Evolutionary conservation across 2,329 filamentous ascomycete genomes (phyloP), one percentile per base, ranked within the genome.

Genomic region (Colletotrichum zoysiae): DNA sequence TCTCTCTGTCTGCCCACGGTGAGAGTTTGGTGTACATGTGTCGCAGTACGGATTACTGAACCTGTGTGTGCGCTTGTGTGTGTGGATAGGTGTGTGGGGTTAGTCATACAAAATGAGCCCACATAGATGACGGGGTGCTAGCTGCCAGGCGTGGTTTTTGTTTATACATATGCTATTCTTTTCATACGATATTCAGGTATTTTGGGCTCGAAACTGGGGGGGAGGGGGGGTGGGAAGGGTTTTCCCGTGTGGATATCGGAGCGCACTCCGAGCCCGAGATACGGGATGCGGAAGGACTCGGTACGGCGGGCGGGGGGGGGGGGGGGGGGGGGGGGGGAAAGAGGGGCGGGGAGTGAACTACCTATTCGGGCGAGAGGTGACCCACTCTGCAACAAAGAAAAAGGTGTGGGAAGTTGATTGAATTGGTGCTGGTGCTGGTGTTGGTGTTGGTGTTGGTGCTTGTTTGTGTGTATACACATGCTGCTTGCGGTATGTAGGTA

Each of bases 201-300:
- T 48, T 48, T 48, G n/a, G 46, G 18, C 46, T 23, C 20, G n/a
- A 12, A n/a, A n/a, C 6, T 7, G 44, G 20, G 20, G 2, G 20
- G 3, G 26, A 3, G 26, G 26, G 26, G 20, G 44, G 46, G 20
- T 46, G 38, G 3, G 12, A 26, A 26, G 30, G 44, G 30, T 30
- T 30, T 30, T 51, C 53, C 40, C 40, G 58, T 20, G 68, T 53
- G 46, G 57, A 55, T 23, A 33, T 59, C 69, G 69, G 69, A 71
- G 65, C 30, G 11, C 16, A 55, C 69, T 71, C 69, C 69, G 69
- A 68, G 65, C 64, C 69, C 69, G 69, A 68, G 65, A 63, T 64
- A 64, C 42, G 53, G 69, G 46, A 63, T 55, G 68, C 42, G 59
- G 69, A 35, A 53, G 50, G 63, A 61, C 61, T 67, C 44, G 63